phyloP scores from a whole-genome alignment of 106 monocot genomes.

The Acorus gramineus region DNA sequence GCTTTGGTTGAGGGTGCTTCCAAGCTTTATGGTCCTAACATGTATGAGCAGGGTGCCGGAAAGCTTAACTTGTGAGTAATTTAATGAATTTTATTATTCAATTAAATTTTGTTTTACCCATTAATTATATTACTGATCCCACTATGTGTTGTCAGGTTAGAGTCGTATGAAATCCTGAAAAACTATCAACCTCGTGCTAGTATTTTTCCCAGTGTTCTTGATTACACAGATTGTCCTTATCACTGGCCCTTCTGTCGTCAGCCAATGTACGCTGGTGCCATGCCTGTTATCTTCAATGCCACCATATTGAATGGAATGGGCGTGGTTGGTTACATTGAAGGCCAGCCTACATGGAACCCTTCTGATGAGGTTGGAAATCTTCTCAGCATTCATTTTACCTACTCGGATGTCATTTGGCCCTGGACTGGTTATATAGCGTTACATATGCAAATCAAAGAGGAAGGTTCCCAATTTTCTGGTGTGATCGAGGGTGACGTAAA shows the following conservation, averaged over 20 bases:
- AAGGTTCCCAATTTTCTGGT: constrained; percentile 80
- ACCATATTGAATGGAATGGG: constrained; percentile 97
- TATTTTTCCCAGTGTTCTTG: constrained; percentile 82
- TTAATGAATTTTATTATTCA: neutral
- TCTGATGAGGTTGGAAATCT: constrained; percentile 84
- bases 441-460: constrained; percentile 91
- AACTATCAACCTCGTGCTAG: constrained; percentile 76
- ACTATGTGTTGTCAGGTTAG: constrained; percentile 32
- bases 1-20: constrained; percentile 95
- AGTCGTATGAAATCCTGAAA: constrained; percentile 79
- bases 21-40: constrained; percentile 84
- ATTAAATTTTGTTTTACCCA: neutral
- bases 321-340: constrained; percentile 71
- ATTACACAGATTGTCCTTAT: constrained; percentile 90
- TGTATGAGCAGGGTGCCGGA: constrained; percentile 95
- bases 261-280: constrained; percentile 85
- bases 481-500: constrained; percentile 75
- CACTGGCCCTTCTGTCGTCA: constrained; percentile 95
- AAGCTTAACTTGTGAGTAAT: constrained; percentile 82
- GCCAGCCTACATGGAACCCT: constrained; percentile 70
- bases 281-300: constrained; percentile 95
- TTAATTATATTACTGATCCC: too few relatives aligned
- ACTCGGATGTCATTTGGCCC: constrained; percentile 95
- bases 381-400: constrained; percentile 73
- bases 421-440: constrained; percentile 92